Evolutionary conservation across 352 stramenopile species (phyloP).

Genomic region (Phytophthora brassicae): DNA sequence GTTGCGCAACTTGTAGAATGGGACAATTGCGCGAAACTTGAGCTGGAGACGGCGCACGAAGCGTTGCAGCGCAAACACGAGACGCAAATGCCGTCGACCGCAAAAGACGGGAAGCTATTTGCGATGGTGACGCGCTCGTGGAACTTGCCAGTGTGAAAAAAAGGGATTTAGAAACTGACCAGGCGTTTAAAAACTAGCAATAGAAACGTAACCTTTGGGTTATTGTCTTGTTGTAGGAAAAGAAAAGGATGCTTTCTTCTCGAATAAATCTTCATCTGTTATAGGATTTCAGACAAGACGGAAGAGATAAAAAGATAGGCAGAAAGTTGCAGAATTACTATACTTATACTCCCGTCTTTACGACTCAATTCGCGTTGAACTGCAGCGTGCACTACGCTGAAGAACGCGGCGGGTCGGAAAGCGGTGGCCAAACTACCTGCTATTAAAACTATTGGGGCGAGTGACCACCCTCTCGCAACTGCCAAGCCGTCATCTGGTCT

Average conservation of each 20-base stretch:
- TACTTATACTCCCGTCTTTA: slow-evolving; percentile 33
- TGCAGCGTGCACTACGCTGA: slow-evolving; percentile 38
- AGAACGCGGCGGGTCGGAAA: slow-evolving; percentile 8
- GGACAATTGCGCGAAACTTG: slow-evolving; percentile 34
- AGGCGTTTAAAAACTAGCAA: too few relatives aligned
- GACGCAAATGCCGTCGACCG: slow-evolving; percentile 9
- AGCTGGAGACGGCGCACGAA: slow-evolving; percentile 29
- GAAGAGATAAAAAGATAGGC: not conserved
- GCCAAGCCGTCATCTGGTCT: slow-evolving; percentile 4
- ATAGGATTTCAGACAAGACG: slow-evolving; percentile 18
- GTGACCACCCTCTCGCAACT: not conserved
- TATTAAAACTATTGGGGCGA: slow-evolving; percentile 29
- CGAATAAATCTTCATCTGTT: slow-evolving; percentile 32
- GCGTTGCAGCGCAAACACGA: slow-evolving; percentile 16
- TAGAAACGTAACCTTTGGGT: too few relatives aligned
- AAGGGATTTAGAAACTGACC: too few relatives aligned
- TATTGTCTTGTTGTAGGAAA: not conserved
- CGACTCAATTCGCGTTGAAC: slow-evolving; percentile 24
- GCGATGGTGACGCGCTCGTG: slow-evolving; percentile 31
- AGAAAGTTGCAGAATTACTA: slow-evolving; percentile 34
- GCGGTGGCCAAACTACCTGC: slow-evolving; percentile 8
- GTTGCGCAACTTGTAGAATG: slow-evolving; percentile 48
- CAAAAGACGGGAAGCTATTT: slow-evolving; percentile 13
- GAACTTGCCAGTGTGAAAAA: slow-evolving; percentile 45
- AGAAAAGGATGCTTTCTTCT: slow-evolving; percentile 18